These are phyloP conservation scores for Ceratocystis cubensis DNA, from an alignment of 2,329 filamentous ascomycete genomes.

Conservation along the genomic window DNA sequence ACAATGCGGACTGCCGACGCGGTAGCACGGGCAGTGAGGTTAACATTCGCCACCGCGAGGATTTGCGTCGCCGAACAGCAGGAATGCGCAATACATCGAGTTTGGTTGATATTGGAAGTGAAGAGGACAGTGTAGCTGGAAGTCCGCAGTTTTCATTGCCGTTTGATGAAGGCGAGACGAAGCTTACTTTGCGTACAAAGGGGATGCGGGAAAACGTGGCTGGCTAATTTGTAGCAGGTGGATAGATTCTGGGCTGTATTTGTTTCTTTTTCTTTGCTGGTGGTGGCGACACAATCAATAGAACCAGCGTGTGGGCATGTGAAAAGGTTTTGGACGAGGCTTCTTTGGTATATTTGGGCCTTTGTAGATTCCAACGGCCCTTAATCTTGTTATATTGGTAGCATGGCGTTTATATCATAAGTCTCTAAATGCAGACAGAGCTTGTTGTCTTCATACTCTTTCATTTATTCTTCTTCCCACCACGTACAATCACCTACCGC, in stretches of 20 bases:
- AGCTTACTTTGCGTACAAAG: constrained; percentile 43
- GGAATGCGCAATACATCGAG: constrained; percentile 22
- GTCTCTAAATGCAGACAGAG: neutral
- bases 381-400: constrained; percentile 5
- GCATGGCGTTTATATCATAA: neutral
- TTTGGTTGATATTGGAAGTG: constrained; percentile 17
- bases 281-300: no score
- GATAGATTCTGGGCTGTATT: neutral
- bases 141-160: constrained; percentile 29
- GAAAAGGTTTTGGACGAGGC: constrained; percentile 5
- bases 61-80: constrained; percentile 30
- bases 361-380: neutral
- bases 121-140: constrained; percentile 20
- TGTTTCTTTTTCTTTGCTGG: neutral
- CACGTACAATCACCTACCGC: neutral
- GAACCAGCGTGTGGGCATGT: constrained; percentile 16
- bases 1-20: constrained; percentile 24
- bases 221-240: neutral
- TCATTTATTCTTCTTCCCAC: neutral
- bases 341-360: neutral
- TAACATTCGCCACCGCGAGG: constrained; percentile 32
- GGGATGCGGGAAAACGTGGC: constrained; percentile 37
- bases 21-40: constrained; percentile 36
- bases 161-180: constrained; percentile 36
- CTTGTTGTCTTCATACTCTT: neutral